Evolutionary conservation across 2,329 filamentous ascomycete species (phyloP), one percentile per base, ranked within the genome.

Genomic region (Penicillium paneum): DNA sequence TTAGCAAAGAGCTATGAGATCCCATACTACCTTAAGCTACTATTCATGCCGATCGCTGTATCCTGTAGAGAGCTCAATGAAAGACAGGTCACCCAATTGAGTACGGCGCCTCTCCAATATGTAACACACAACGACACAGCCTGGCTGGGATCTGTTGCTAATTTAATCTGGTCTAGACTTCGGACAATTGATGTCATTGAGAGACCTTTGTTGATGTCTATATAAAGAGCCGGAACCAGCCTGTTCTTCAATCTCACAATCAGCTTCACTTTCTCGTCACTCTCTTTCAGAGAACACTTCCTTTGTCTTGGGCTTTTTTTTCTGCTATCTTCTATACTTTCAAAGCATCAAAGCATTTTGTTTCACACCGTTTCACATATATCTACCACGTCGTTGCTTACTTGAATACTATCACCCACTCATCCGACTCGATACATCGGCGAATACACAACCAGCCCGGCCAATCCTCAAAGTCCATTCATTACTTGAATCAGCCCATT

Each of bases 131-230:
- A 54, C 34, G 36, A 15, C 48, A 54, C 29, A 29, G 42, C 38
- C 34, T 12, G 19, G n/a, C 38, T 48, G 11, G n/a, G 29, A 52
- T 15, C 26, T 32, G 10, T 26, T 60, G 47, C 54, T 60, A 62
- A 58, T 49, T 60, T 56, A 35, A 49, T 55, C 26, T 7, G 52
- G 45, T 62, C 57, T 63, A 59, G 59, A 55, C 38, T 26, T 45
- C n/a, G 47, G 40, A 19, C 13, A 26, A 21, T 39, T 52, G 46
- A 52, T 26, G 38, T 49, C 51, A 19, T 46, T 35, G 21, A 31
- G 17, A 46, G 4, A 8, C 15, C 52, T 52, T 52, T 55, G 21
- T 52, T 41, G 19, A 35, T 42, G 15, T 46, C 50, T 47, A 48
- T 54, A 50, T 57, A 54, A 52, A 49, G 28, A 56, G 32, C 42